These are phyloP conservation scores for Neurospora sp. DNA, from an alignment of 495 filamentous ascomycete species.

Conservation along the genomic window DNA sequence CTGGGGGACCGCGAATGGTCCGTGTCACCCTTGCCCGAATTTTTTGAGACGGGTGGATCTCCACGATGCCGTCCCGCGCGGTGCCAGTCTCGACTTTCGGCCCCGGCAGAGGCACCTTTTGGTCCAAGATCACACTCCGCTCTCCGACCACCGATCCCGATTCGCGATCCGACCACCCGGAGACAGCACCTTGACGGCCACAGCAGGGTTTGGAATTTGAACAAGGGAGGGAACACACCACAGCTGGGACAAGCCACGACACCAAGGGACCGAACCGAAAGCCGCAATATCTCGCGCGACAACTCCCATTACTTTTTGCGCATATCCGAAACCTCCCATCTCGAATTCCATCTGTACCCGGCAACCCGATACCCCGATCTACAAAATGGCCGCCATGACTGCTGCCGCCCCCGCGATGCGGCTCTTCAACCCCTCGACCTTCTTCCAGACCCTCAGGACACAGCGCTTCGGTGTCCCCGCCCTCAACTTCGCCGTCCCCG, in stretches of 20 bases:
- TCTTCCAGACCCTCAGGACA: slow-evolving; percentile 31
- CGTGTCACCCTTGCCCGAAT: slow-evolving; percentile 17
- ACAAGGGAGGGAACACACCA: background rate
- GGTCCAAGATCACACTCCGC: background rate
- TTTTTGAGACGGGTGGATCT: slow-evolving; percentile 1
- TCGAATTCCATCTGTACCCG: background rate
- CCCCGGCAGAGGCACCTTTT: background rate
- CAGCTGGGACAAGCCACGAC: background rate
- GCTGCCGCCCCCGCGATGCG: slow-evolving; percentile 18
- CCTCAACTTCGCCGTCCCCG: slow-evolving; percentile 40
- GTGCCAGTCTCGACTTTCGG: background rate
- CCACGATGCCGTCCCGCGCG: background rate
- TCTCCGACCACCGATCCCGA: background rate
- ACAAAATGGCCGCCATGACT: slow-evolving; percentile 24
- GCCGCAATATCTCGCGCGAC: background rate
- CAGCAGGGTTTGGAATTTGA: background rate
- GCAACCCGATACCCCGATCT: background rate
- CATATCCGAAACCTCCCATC: background rate
- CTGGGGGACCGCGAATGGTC: slow-evolving; percentile 10
- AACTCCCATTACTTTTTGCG: background rate
- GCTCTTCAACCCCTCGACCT: slow-evolving; percentile 28
- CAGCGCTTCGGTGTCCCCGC: slow-evolving; percentile 32
- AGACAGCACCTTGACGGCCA: background rate
- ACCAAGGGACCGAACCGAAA: background rate
- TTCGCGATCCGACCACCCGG: background rate